Evolutionary conservation across 2,329 filamentous ascomycete species (phyloP).

Genomic region (Xylaria arbuscula): DNA sequence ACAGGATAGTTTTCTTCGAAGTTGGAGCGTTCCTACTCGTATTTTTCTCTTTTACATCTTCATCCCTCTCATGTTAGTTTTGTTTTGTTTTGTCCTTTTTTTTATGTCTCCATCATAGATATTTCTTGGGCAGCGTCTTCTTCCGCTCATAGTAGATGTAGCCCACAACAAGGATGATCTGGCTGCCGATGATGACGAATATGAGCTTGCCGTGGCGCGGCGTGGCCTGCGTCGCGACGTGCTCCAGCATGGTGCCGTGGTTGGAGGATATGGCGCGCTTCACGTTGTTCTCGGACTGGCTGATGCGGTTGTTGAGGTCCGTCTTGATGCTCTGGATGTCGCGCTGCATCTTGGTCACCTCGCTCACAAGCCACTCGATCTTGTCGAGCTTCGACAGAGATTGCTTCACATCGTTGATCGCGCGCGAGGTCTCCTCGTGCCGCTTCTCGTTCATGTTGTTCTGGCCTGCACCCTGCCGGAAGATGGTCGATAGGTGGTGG

Average conservation of each 20-base stretch:
- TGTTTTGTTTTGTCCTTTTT: neutral
- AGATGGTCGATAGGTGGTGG: conserved; percentile 74
- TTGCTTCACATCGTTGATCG: conserved; percentile 60
- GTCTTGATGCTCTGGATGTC: conserved; percentile 68
- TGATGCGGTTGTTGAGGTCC: conserved; percentile 63
- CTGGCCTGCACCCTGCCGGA: conserved; percentile 65
- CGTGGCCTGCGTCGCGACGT: conserved; percentile 59
- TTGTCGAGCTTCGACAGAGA: conserved; percentile 59
- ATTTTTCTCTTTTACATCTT: neutral
- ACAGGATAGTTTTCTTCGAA: neutral
- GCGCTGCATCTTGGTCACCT: conserved; percentile 65
- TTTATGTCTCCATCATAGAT: conserved; percentile 65
- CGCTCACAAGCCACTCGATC: conserved; percentile 57
- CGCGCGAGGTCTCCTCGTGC: conserved; percentile 64
- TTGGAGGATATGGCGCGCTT: conserved; percentile 64
- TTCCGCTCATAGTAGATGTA: conserved; percentile 86
- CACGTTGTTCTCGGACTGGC: conserved; percentile 63
- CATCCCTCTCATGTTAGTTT: neutral
- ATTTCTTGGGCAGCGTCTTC: conserved; percentile 89
- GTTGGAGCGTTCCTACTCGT: neutral
- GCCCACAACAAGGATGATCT: conserved; percentile 73
- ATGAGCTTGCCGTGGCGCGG: conserved; percentile 68
- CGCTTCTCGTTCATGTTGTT: conserved; percentile 65
- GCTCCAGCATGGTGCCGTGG: conserved; percentile 60
- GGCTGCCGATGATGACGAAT: conserved; percentile 77